phyloP scores from a whole-genome alignment of 768 basidiomycete genomes.

The Mycena sanguinolenta region DNA sequence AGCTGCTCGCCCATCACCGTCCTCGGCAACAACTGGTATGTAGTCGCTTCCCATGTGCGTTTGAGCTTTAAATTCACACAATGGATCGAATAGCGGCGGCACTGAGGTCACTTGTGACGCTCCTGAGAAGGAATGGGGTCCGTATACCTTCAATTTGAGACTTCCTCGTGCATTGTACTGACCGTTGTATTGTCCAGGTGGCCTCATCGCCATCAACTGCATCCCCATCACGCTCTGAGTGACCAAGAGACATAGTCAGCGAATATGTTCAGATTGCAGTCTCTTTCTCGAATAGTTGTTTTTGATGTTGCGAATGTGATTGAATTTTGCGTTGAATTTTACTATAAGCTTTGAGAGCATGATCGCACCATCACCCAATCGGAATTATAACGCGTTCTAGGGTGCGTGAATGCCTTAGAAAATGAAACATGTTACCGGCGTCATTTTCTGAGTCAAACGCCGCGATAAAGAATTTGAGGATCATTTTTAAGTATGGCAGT shows the following conservation, averaged over 20 bases:
- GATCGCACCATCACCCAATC: too few relatives aligned
- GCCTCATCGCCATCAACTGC: conserved; percentile 16
- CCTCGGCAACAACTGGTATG: not conserved
- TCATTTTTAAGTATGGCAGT: too few relatives aligned
- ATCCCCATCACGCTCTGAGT: conserved; percentile 4
- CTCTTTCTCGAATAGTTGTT: too few relatives aligned
- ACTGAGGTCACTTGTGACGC: not conserved
- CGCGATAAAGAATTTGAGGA: too few relatives aligned
- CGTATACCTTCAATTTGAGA: not conserved
- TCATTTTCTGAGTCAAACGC: too few relatives aligned
- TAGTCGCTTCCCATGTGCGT: not conserved
- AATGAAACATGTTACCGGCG: too few relatives aligned
- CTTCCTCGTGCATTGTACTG: too few relatives aligned
- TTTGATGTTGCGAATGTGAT: too few relatives aligned
- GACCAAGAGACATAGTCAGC: not conserved
- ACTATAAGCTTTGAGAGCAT: too few relatives aligned
- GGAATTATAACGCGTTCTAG: too few relatives aligned
- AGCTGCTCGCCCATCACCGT: not conserved
- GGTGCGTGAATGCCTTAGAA: too few relatives aligned
- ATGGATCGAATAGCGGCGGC: not conserved
- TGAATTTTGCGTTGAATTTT: too few relatives aligned
- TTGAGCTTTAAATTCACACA: not conserved
- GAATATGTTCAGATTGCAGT: not conserved
- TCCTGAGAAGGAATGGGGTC: conserved; percentile 5
- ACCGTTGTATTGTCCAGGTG: not conserved